A percentile compares a stretch with the other conserved stretches of the same genome.
Conservation (phyloP, 2,329 filamentous ascomycete species). For the Pestalotiopsis sp. region DNA sequence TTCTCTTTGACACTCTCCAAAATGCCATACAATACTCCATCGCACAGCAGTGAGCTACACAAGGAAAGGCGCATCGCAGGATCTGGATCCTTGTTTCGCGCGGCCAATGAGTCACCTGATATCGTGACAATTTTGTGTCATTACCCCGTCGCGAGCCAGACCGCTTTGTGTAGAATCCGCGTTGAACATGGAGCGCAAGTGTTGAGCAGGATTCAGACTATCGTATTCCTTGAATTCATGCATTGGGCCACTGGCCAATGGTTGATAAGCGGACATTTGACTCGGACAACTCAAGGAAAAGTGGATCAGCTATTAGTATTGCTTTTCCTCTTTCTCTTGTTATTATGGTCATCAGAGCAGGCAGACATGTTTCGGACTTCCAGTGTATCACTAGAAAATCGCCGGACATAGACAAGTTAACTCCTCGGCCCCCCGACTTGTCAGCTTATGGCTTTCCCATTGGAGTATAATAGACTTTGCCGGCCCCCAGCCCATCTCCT, state of each 20-base stretch:
- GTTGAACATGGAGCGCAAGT: background rate
- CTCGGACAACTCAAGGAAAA: background rate
- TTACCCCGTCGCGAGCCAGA: background rate
- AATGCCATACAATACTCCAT: background rate
- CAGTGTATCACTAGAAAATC: too few species aligned
- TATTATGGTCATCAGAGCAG: background rate
- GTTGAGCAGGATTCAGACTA: background rate
- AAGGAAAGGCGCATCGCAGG: background rate
- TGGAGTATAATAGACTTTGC: too few species aligned
- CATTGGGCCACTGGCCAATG: background rate
- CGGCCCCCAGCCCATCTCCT: background rate
- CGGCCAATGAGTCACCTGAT: slow-evolving; percentile 12
- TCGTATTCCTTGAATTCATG: background rate
- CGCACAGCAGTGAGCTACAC: background rate
- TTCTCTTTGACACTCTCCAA: background rate
- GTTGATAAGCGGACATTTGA: background rate
- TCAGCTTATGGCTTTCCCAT: background rate
- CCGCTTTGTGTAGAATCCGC: background rate
- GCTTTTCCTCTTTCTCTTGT: background rate
- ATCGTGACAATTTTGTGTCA: background rate
- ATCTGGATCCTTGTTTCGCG: background rate
- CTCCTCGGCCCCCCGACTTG: background rate
- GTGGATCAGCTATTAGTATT: background rate
- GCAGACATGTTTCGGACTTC: background rate
- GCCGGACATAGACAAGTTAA: background rate